Conservation (phyloP, 805 yeast species). For the Maudiozyma turicensis region DNA sequence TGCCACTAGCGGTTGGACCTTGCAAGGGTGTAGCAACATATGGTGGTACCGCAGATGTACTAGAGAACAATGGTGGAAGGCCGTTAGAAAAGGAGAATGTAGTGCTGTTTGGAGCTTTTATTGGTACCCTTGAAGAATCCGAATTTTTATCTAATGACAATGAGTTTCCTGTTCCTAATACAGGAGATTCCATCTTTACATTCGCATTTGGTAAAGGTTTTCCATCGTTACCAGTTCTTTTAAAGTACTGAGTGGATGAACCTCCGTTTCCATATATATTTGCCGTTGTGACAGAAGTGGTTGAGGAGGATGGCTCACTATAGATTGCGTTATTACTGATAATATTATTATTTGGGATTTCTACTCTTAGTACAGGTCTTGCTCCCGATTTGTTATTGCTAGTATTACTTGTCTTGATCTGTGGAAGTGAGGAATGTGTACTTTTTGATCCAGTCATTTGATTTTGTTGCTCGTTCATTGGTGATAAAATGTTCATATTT, state of each 20-base stretch:
- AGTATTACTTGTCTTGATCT: not conserved
- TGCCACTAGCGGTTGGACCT: constrained; percentile 14
- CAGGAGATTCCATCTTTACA: constrained; percentile 1
- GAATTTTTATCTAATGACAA: constrained; percentile 3
- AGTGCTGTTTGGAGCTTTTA: constrained; percentile 1
- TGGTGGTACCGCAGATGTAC: constrained; percentile 25
- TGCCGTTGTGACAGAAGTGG: constrained; percentile 18
- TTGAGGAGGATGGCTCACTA: constrained; percentile 32
- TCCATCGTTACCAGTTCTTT: not conserved
- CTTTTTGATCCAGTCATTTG: not conserved
- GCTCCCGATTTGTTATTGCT: not conserved
- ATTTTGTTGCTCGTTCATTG: not conserved
- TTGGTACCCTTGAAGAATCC: not conserved
- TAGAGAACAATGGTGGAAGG: constrained; percentile 22
- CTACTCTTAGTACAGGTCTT: constrained; percentile 54
- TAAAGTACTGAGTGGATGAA: constrained; percentile 3
- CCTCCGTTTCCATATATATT: constrained; percentile 5
- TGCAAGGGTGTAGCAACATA: constrained; percentile 30
- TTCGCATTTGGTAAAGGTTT: not conserved
- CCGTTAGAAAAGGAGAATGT: constrained; percentile 10
- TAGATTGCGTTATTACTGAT: constrained; percentile 21
- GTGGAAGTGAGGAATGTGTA: not conserved
- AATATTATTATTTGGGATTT: constrained; percentile 45
- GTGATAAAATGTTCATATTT: not conserved
- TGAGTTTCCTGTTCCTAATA: constrained; percentile 1